Conservation (phyloP, 2,329 filamentous ascomycete species). For the Arachnomyces sp. region DNA sequence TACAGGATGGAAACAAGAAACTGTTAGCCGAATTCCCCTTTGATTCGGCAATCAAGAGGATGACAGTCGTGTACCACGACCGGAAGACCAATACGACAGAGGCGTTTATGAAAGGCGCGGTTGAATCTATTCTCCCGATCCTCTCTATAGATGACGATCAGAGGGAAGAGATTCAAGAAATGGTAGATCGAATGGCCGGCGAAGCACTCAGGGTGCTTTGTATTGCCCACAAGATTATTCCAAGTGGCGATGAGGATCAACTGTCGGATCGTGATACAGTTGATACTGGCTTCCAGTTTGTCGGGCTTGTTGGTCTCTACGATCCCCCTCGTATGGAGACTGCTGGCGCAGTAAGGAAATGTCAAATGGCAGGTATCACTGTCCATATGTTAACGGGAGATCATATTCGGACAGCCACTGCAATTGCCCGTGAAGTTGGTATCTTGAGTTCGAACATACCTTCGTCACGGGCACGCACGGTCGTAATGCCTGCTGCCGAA, state of each 20-base stretch:
- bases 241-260: constrained; percentile 34
- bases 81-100: constrained; percentile 7
- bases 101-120: constrained; percentile 44
- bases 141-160: constrained; percentile 49
- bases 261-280: constrained; percentile 50
- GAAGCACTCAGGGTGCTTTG: constrained; percentile 56
- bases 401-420: constrained; percentile 64
- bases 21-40: constrained; percentile 59
- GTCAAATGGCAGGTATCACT: constrained; percentile 61
- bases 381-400: constrained; percentile 76
- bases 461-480: constrained; percentile 49
- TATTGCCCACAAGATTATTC: constrained; percentile 21
- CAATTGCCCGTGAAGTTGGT: constrained; percentile 70
- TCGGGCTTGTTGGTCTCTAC: constrained; percentile 72
- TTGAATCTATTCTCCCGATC: constrained; percentile 55
- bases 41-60: constrained; percentile 61
- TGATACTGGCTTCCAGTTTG: constrained; percentile 58
- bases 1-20: constrained; percentile 39
- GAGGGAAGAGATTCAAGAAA: constrained; percentile 48
- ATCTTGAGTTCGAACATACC: constrained; percentile 49
- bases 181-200: constrained; percentile 55
- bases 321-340: constrained; percentile 73
- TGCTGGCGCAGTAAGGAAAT: constrained; percentile 58
- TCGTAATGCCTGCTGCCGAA: constrained; percentile 63
- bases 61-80: constrained; percentile 54